Base-by-base conservation (phyloP, 345 rosid genomes). In the Fremontodendron californicum region DNA sequence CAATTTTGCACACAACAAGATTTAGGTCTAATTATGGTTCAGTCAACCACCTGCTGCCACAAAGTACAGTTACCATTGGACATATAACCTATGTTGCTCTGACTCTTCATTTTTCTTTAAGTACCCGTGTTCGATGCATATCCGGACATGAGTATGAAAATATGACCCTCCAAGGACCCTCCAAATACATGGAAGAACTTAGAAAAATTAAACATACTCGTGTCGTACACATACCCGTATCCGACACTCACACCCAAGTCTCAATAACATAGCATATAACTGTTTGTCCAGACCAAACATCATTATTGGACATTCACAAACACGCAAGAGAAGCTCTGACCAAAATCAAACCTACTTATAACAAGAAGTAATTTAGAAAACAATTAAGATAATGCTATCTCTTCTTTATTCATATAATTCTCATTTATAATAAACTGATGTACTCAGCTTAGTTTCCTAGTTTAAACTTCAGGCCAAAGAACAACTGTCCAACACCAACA, bases 1-100 rank as follows among this genome's bases (percentile, higher is more conserved):
- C 78, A 76, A 77, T 52, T 78, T 66, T 64, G 31, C 23, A 65
- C 77, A 73, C 27, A 68, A 55, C 54, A 27, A 66, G 48, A 75
- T 27, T 63, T 45, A 75, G 48, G 27, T 55, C 31, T 75, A 58
- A 39, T 45, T 64, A 52, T 40, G 43, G 18, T 48, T 48, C 7
- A 80, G 3, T 62, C 21, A 63, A 46, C 27, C 18, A 64, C 60
- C 67, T 54, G 46, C 57, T 57, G 29, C 65, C 51, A 64, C 25
- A 18, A 81, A 54, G 31, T 76, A 66, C 46, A 77, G n/a, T 73
- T 25, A 45, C 21, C 46, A 35, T 52, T n/a, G 58, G 6, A 52
- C 49, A 54, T 54, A 45, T n/a, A n/a, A n/a, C n/a, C n/a, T n/a
- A n/a, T n/a, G n/a, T n/a, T n/a, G n/a, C n/a, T n/a, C n/a, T n/a